phyloP scores from a whole-genome alignment of 2,329 filamentous ascomycete species.

The Ophiostoma sp. region DNA sequence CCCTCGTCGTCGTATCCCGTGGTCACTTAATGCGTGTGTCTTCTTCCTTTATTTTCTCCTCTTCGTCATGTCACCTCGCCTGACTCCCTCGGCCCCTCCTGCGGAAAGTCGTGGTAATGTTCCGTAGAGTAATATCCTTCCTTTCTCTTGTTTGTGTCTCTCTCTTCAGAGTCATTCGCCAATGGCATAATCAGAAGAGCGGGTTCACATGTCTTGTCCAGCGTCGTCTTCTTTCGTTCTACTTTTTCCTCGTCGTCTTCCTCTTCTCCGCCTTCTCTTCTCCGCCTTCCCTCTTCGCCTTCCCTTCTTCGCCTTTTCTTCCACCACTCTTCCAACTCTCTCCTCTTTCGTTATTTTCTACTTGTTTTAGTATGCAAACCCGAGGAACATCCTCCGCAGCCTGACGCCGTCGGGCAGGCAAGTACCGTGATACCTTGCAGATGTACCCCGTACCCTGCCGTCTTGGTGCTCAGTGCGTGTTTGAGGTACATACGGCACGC shows the following conservation, averaged over 20 bases:
- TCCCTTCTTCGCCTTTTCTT: neutral
- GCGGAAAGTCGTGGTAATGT: neutral
- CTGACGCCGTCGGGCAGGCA: neutral
- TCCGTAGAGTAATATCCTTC: neutral
- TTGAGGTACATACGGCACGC: neutral
- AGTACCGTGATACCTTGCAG: neutral
- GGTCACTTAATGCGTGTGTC: neutral
- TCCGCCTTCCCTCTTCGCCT: neutral
- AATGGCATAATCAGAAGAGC: neutral
- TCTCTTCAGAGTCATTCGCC: neutral
- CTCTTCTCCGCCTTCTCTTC: neutral
- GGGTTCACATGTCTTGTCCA: neutral
- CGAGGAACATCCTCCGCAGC: conserved; percentile 2
- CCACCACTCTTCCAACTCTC: neutral
- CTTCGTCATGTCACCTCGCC: neutral
- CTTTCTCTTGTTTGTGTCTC: neutral
- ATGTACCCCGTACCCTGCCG: neutral
- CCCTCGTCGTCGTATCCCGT: neutral
- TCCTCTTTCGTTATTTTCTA: conserved; percentile 12
- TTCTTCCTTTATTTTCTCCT: neutral
- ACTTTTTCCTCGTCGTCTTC: neutral
- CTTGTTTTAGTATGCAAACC: conserved; percentile 7
- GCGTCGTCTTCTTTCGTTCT: neutral
- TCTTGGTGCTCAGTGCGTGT: no score
- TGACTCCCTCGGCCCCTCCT: conserved; percentile 2